Conservation (phyloP, 2,329 filamentous ascomycete genomes). For the Aureobasidium lini region DNA sequence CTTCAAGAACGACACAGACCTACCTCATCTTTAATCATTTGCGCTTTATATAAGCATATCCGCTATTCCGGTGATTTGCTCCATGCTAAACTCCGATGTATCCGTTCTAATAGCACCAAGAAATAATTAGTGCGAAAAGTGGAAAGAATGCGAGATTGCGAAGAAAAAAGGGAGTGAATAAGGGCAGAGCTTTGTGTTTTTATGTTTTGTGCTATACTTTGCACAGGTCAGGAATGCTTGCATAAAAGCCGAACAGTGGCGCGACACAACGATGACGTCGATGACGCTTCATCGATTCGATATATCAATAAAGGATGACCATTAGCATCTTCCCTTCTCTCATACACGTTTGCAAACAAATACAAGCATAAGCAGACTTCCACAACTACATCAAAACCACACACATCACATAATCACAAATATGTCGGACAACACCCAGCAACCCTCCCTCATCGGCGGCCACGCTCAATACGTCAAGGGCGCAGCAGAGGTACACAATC, state of each 20-base stretch:
- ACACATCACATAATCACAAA: background rate
- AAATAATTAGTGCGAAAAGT: background rate
- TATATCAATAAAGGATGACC: background rate
- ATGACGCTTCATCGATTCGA: background rate
- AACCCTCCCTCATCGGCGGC: conserved; percentile 54
- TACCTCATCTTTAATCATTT: background rate
- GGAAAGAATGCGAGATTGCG: conserved; percentile 7
- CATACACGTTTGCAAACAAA: background rate
- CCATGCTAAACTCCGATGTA: background rate
- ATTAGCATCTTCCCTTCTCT: background rate
- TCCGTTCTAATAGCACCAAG: background rate
- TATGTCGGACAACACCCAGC: conserved; percentile 21
- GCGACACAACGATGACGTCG: background rate
- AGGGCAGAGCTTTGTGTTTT: background rate
- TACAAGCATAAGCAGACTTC: background rate
- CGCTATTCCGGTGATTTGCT: background rate
- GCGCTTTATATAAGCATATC: background rate
- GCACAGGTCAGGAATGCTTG: background rate
- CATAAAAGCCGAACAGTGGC: background rate
- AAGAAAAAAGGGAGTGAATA: background rate
- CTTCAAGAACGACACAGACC: background rate
- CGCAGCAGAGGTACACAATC: conserved; percentile 50
- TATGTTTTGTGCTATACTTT: background rate
- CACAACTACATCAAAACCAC: background rate
- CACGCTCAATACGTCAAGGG: conserved; percentile 65